Conservation (phyloP, 257 asterid species). For the Ilex aquifolium region DNA sequence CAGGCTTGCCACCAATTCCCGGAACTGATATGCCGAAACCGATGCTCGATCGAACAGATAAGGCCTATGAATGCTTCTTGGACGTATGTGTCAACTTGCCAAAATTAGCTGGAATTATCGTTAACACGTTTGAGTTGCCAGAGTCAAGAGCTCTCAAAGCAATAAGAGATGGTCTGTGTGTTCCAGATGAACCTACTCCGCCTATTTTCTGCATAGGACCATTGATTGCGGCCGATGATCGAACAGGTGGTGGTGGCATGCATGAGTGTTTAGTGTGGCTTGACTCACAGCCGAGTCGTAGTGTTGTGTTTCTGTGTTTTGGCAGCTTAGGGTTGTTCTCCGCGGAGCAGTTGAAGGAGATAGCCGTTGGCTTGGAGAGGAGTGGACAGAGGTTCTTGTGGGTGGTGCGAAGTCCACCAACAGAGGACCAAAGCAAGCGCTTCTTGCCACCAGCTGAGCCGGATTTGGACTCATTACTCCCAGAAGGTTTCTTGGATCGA, state of each 20-base stretch:
- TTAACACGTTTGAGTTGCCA: conserved; percentile 42
- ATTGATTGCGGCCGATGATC: conserved; percentile 16
- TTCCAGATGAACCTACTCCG: conserved; percentile 37
- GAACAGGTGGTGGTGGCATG: conserved; percentile 5
- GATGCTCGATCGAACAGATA: conserved; percentile 21
- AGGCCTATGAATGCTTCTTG: conserved; percentile 25
- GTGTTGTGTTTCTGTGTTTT: conserved; percentile 54
- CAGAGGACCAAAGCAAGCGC: conserved; percentile 20
- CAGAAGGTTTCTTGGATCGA: conserved; percentile 43
- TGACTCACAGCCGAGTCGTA: conserved; percentile 40
- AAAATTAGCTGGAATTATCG: conserved; percentile 31
- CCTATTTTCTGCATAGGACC: conserved; percentile 62
- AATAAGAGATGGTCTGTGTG: conserved; percentile 31
- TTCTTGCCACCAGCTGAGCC: conserved; percentile 28
- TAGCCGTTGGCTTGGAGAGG: conserved; percentile 44
- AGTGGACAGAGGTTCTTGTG: conserved; percentile 44
- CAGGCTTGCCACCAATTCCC: conserved; percentile 41
- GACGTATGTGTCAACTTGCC: not conserved
- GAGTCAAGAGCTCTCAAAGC: conserved; percentile 30
- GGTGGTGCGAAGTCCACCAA: conserved; percentile 49
- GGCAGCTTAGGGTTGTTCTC: conserved; percentile 50
- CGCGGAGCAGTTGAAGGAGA: conserved; percentile 34
- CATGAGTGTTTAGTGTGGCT: conserved; percentile 53
- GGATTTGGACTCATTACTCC: conserved; percentile 35
- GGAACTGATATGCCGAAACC: conserved; percentile 34